Percentiles rank a stretch among this genome's conserved stretches.
Evolutionary conservation across 768 basidiomycete genomes (phyloP).

Genomic region (Crucibulum laeve): DNA sequence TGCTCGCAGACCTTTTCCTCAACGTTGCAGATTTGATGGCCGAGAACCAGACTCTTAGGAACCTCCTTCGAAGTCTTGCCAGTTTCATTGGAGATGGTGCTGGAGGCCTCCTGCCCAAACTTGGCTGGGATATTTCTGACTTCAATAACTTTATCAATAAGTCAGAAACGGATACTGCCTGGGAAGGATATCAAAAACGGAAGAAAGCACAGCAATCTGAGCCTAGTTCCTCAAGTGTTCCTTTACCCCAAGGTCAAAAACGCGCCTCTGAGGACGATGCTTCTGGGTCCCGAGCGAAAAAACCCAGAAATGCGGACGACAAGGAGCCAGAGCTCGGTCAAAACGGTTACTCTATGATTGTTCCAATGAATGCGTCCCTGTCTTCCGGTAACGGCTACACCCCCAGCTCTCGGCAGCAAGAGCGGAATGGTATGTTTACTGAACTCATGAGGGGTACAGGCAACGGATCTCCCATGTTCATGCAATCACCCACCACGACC

Average conservation of each 20-base stretch:
- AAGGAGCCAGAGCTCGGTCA: conserved; percentile 31
- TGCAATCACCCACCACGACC: conserved; percentile 36
- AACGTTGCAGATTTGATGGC: conserved; percentile 67
- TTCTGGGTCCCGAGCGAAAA: conserved; percentile 41
- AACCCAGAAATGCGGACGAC: conserved; percentile 38
- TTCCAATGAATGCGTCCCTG: conserved; percentile 42
- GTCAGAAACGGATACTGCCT: conserved; percentile 90
- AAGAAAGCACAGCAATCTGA: conserved; percentile 38
- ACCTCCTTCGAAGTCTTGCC: conserved; percentile 70
- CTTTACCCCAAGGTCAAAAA: conserved; percentile 32
- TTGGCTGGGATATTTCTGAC: conserved; percentile 74
- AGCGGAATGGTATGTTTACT: conserved; percentile 49
- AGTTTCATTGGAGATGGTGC: conserved; percentile 85
- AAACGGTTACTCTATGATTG: conserved; percentile 53
- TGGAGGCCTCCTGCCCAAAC: conserved; percentile 70
- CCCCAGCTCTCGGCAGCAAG: conserved; percentile 34
- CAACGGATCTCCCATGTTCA: conserved; percentile 60
- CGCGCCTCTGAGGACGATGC: conserved; percentile 50
- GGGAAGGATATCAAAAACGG: conserved; percentile 80
- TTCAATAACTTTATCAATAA: conserved; percentile 81
- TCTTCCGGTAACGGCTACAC: conserved; percentile 43
- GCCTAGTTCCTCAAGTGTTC: conserved; percentile 13
- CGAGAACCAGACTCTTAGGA: conserved; percentile 83
- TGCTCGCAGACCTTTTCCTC: conserved; percentile 6
- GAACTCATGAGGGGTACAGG: conserved; percentile 53